Evolutionary conservation across 495 filamentous ascomycete genomes (phyloP), one percentile per base, ranked within the genome.

Genomic region (Emericellopsis terricola): DNA sequence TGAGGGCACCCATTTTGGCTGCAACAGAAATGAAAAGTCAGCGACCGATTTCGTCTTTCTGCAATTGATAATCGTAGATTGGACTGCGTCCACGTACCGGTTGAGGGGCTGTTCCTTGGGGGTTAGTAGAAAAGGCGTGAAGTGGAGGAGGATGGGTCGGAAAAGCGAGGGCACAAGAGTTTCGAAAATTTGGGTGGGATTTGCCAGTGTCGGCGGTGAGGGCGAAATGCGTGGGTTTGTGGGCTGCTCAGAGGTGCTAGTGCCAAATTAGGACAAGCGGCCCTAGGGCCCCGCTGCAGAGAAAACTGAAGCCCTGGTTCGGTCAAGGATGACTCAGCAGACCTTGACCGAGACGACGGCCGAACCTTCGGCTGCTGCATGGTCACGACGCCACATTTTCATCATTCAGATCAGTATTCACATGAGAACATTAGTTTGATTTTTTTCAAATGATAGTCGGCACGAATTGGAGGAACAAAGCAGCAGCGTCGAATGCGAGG

Each of bases 1-100:
- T 94, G 62, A 89, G 78, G 65, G 82, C 82, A 69, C 82, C 82
- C 82, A 89, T 86, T 65, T 59, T 65, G 55, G 49, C 59, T 62
- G 40, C 53, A 26, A 17, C 16, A 27, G 34, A 19, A 33, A 30
- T 51, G n/a, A n/a, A n/a, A n/a, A n/a, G n/a, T n/a, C n/a, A n/a
- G n/a, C n/a, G n/a, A n/a, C n/a, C n/a, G n/a, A n/a, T n/a, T n/a
- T n/a, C n/a, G n/a, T n/a, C n/a, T n/a, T n/a, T n/a, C n/a, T n/a
- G n/a, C n/a, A n/a, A n/a, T n/a, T n/a, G n/a, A n/a, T n/a, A n/a
- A n/a, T n/a, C n/a, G n/a, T n/a, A n/a, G n/a, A n/a, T n/a, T n/a
- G n/a, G n/a, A n/a, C n/a, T n/a, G n/a, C n/a, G n/a, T 16, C 15
- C 33, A 49, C 50, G 40, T 42, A 51, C 48, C 50, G 50, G 48